A percentile compares a stretch with the other conserved stretches of the same genome.
phyloP scores from a whole-genome alignment of 2,329 filamentous ascomycete genomes.

The Lecanicillium sp. region DNA sequence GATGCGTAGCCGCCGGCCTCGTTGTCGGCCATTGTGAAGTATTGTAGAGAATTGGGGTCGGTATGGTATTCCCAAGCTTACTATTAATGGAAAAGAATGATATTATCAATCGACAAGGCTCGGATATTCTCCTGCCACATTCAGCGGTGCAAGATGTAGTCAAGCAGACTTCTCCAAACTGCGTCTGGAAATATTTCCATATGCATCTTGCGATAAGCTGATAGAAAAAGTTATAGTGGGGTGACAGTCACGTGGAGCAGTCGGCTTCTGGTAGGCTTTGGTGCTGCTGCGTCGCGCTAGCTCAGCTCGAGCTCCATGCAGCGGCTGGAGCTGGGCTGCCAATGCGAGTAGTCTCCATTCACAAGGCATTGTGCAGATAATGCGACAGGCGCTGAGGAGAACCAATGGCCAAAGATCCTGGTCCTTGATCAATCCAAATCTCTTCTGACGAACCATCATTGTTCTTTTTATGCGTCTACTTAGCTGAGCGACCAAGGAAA shows the following conservation, averaged over 20 bases:
- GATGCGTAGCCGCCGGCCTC: conserved; percentile 25
- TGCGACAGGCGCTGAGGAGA: conserved; percentile 3
- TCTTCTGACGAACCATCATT: not conserved
- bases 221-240: conserved; percentile 6
- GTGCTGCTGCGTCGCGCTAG: not conserved
- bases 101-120: too few species aligned
- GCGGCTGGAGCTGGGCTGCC: too few species aligned
- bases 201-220: conserved; percentile 6
- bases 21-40: not conserved
- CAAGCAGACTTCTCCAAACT: too few species aligned
- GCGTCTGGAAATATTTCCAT: conserved; percentile 2
- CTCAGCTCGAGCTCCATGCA: too few species aligned
- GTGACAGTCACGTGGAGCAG: conserved; percentile 6
- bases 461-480: not conserved
- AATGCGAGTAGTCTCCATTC: too few species aligned
- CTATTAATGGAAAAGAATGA: too few species aligned
- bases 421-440: conserved; percentile 2
- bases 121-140: too few species aligned
- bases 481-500: not conserved
- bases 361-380: not conserved
- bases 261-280: not conserved
- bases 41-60: too few species aligned
- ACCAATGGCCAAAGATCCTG: conserved; percentile 7
- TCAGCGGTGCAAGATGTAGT: too few species aligned
- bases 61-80: too few species aligned